These are phyloP conservation scores for Daldinia bambusicola DNA, from an alignment of 495 filamentous ascomycete species.

Conservation along the genomic window DNA sequence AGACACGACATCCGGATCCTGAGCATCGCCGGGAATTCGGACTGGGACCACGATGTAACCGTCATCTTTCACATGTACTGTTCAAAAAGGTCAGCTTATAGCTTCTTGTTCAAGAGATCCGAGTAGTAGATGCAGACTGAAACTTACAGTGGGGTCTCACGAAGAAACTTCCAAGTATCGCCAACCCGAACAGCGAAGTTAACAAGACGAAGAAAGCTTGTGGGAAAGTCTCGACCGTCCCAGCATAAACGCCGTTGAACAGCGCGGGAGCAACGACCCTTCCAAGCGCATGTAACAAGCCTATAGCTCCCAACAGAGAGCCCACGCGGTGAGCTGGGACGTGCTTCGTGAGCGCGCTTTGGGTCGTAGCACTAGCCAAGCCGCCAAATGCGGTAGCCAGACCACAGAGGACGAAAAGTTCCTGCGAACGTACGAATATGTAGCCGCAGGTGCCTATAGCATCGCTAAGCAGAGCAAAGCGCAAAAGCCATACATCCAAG, in stretches of 20 bases:
- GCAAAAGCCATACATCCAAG: conserved; percentile 81
- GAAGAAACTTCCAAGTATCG: conserved; percentile 72
- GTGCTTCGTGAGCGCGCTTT: conserved; percentile 88
- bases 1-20: conserved; percentile 34
- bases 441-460: conserved; percentile 80
- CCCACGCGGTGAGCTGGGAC: conserved; percentile 83
- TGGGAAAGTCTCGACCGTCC: conserved; percentile 78
- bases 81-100: neutral
- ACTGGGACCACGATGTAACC: conserved; percentile 34
- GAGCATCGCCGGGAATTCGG: conserved; percentile 23
- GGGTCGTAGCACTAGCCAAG: conserved; percentile 82
- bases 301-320: conserved; percentile 85
- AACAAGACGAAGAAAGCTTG: conserved; percentile 86
- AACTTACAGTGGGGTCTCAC: conserved; percentile 77
- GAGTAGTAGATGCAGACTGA: neutral
- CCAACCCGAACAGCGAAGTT: conserved; percentile 70
- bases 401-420: conserved; percentile 72
- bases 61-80: conserved; percentile 44
- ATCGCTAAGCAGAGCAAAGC: conserved; percentile 80
- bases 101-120: neutral
- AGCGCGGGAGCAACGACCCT: conserved; percentile 80
- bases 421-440: conserved; percentile 65
- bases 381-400: conserved; percentile 80
- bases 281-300: conserved; percentile 84
- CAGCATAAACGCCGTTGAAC: conserved; percentile 86